Base-by-base conservation (phyloP, 441 rosid species). In the Syzygium syzygioides region DNA sequence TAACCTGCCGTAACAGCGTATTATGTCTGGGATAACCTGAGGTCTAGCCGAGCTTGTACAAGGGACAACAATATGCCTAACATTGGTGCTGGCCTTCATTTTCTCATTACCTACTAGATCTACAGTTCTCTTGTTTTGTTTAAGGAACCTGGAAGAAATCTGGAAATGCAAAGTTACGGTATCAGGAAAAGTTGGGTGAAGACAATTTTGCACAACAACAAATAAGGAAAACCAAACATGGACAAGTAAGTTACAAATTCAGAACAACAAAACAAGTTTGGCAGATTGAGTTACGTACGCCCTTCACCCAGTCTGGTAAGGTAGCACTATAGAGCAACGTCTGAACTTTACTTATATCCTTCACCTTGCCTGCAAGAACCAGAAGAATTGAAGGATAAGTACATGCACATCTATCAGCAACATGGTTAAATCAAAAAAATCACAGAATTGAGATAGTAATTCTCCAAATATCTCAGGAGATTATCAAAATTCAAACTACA, bases 241-340 rank as follows among this genome's bases (percentile, higher is more conserved):
- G 71, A 55, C 83, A 85, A 88, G 18, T 55, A 37, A 55, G 48
- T 13, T 13, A 60, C 87, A 34, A 55, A 52, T 50, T 13, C 32
- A 41, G 66, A 52, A 85, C 41, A 76, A 37, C 23, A 19, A 64
- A 50, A 79, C 14, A 71, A 9, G 18, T 52, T 30, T 17, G 26
- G 20, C 17, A n/a, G 53, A 83, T 54, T 55, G 59, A 89, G 89
- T 90, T 66, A 94, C 98, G 12, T 87, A 97, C 99, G 80, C 92
- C 88, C 93, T 98, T 91, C 93, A 97, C 99, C 99, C 99, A 98
- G 64, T 54, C 15, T n/a, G 98, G 99, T 87, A 98, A 92, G 85
- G 99, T 98, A 41, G 99, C 99, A 93, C 99, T 98, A 92, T 97
- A 96, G 88, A 98, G 99, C 93, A 98, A 98, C 11, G 99, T 98